A percentile compares a stretch with the other conserved stretches of the same genome.
These are phyloP conservation scores for Syzygium jambos DNA, from an alignment of 345 rosid genomes.

Conservation along the genomic window DNA sequence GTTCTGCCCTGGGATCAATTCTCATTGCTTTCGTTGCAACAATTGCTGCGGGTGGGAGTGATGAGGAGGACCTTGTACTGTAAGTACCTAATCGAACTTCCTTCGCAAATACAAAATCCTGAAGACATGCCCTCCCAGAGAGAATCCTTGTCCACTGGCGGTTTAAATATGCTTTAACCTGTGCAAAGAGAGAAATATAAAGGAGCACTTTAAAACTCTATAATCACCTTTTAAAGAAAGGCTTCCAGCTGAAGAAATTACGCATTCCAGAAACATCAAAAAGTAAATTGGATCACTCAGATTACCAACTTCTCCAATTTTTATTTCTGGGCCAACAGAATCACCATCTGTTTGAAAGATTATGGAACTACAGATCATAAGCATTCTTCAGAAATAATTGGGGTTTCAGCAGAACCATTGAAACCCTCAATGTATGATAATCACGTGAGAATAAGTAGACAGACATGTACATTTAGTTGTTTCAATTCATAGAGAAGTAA, in stretches of 20 bases:
- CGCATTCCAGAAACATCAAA: neutral
- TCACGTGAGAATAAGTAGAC: neutral
- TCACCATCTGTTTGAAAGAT: neutral
- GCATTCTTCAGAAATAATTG: neutral
- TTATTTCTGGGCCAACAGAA: neutral
- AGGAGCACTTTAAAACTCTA: neutral
- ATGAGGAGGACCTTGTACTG: conserved; percentile 50
- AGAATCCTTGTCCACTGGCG: conserved; percentile 88
- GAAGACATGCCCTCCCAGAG: conserved; percentile 77
- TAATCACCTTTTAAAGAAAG: neutral
- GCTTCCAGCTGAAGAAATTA: neutral
- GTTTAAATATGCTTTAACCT: conserved; percentile 74
- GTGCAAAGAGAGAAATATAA: neutral
- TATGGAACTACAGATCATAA: neutral
- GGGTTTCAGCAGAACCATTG: neutral
- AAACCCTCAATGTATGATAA: neutral
- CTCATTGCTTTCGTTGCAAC: conserved; percentile 86
- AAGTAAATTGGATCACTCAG: neutral
- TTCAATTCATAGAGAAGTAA: neutral
- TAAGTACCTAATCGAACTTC: conserved; percentile 94
- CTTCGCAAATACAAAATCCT: conserved; percentile 92
- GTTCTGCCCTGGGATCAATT: conserved; percentile 87
- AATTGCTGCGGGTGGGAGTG: conserved; percentile 89
- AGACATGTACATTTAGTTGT: neutral
- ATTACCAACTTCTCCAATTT: neutral